Conservation (phyloP, 495 filamentous ascomycete species). For the Lasiosphaeria miniovina region DNA sequence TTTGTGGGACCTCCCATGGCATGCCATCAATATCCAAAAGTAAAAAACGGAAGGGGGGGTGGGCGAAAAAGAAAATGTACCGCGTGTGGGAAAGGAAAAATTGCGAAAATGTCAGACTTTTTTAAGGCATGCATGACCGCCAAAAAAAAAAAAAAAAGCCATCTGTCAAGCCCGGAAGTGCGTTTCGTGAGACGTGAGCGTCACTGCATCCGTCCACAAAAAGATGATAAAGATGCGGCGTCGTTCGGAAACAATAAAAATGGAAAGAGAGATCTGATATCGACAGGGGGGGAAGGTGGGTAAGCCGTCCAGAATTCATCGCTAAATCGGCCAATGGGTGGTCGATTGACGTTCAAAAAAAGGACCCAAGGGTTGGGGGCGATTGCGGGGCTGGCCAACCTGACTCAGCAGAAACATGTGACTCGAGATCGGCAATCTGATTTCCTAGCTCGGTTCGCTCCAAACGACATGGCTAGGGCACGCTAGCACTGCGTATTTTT, state of each 20-base stretch:
- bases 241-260: neutral
- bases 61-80: too few species aligned
- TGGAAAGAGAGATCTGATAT: slow-evolving; percentile 25
- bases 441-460: neutral
- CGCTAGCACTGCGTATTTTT: slow-evolving; percentile 8
- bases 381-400: slow-evolving; percentile 16
- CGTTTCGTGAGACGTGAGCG: too few species aligned
- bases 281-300: slow-evolving; percentile 1
- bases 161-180: too few species aligned
- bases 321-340: slow-evolving; percentile 25
- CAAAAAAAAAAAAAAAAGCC: too few species aligned
- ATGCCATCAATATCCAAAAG: too few species aligned
- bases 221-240: neutral
- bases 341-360: slow-evolving; percentile 22
- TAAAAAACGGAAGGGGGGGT: too few species aligned
- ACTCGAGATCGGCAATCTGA: slow-evolving; percentile 14
- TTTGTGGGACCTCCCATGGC: too few species aligned
- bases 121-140: too few species aligned
- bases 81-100: too few species aligned
- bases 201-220: too few species aligned
- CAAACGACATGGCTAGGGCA: slow-evolving; percentile 19
- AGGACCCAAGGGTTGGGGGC: slow-evolving; percentile 12
- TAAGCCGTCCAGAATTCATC: slow-evolving; percentile 4
- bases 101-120: too few species aligned
- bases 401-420: slow-evolving; percentile 19